These are phyloP conservation scores for Berkeleyomyces basicola DNA, from an alignment of 2,329 filamentous ascomycete genomes.

Conservation along the genomic window DNA sequence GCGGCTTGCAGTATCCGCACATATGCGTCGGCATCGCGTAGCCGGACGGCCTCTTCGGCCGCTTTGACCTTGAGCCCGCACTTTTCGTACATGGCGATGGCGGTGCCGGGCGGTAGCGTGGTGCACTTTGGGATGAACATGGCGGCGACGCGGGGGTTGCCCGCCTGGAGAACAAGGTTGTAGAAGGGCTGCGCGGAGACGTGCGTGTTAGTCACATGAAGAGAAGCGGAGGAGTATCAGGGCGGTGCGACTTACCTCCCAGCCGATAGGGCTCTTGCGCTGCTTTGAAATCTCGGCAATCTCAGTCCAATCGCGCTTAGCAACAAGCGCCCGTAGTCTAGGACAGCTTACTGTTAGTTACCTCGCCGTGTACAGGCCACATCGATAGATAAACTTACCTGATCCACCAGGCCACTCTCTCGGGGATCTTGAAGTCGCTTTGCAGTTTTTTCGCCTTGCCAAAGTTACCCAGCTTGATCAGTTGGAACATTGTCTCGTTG, in stretches of 20 bases:
- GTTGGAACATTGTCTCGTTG: constrained; percentile 81
- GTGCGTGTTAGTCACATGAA: background rate
- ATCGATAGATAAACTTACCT: constrained; percentile 26
- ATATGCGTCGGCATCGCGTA: constrained; percentile 62
- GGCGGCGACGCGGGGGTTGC: constrained; percentile 73
- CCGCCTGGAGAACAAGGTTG: constrained; percentile 73
- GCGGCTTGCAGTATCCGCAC: constrained; percentile 58
- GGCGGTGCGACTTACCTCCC: constrained; percentile 50
- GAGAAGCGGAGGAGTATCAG: background rate
- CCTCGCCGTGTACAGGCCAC: background rate
- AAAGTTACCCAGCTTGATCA: constrained; percentile 65
- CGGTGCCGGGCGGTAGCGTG: constrained; percentile 46
- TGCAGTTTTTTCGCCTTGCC: constrained; percentile 78
- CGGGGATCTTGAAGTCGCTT: constrained; percentile 80
- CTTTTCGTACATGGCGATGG: constrained; percentile 88
- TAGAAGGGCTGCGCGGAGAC: constrained; percentile 54
- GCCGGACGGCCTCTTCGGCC: constrained; percentile 75
- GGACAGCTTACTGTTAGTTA: background rate
- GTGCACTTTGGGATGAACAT: constrained; percentile 81
- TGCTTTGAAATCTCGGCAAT: constrained; percentile 68
- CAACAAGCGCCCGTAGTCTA: constrained; percentile 72
- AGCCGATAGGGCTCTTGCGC: constrained; percentile 83
- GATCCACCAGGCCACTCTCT: constrained; percentile 81
- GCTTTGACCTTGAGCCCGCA: constrained; percentile 81
- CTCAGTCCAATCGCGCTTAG: constrained; percentile 80